Percentiles rank a stretch among this genome's conserved stretches.
These are phyloP conservation scores for Chaetomiaceae sp. DNA, from an alignment of 2,329 filamentous ascomycete species.

Conservation along the genomic window DNA sequence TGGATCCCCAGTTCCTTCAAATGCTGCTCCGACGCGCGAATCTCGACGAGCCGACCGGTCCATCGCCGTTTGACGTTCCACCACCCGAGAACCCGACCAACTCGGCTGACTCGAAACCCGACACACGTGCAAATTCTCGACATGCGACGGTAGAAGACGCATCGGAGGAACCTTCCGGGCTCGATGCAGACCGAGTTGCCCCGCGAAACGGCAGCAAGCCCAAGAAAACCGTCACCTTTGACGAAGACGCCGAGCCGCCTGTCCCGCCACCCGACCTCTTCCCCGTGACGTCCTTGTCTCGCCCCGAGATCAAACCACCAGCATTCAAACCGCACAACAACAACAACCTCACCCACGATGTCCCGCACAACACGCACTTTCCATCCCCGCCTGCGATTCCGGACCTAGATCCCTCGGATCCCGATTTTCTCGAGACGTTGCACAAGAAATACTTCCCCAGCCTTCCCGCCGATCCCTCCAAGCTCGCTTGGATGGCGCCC, in stretches of 20 bases:
- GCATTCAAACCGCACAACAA: constrained; percentile 25
- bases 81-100: constrained; percentile 5
- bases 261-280: constrained; percentile 42
- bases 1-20: constrained; percentile 73
- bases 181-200: constrained; percentile 17
- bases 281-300: constrained; percentile 24
- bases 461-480: constrained; percentile 76
- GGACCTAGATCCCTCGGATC: constrained; percentile 77
- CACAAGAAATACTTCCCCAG: constrained; percentile 92
- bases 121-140: constrained; percentile 23
- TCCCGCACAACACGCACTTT: constrained; percentile 54
- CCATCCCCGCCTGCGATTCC: constrained; percentile 52
- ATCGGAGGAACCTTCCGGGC: constrained; percentile 15
- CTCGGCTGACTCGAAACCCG: constrained; percentile 14
- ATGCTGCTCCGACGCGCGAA: constrained; percentile 71
- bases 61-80: constrained; percentile 40
- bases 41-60: constrained; percentile 62
- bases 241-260: constrained; percentile 41
- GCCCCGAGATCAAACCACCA: constrained; percentile 5
- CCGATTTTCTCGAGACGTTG: constrained; percentile 76
- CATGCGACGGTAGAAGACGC: constrained; percentile 37
- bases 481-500: constrained; percentile 85
- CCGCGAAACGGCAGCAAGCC: constrained; percentile 14
- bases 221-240: constrained; percentile 35
- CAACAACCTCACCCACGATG: constrained; percentile 30